phyloP scores from a whole-genome alignment of 2,329 filamentous ascomycete genomes.

The Teratosphaeria viscida region DNA sequence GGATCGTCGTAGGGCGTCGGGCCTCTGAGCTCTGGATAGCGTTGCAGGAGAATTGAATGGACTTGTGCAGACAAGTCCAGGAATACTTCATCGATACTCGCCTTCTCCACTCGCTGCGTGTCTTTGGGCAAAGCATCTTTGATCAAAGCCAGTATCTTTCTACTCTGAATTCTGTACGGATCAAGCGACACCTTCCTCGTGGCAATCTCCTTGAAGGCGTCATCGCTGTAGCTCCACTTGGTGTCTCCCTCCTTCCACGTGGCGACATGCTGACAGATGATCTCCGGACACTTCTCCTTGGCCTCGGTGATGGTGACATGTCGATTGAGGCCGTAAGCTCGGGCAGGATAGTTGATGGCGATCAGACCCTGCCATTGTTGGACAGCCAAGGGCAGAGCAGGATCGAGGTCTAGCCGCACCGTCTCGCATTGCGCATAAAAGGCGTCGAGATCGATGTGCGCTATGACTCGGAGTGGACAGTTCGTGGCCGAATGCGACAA shows the following conservation, averaged over 20 bases:
- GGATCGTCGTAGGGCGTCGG: slow-evolving; percentile 64
- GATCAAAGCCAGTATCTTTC: slow-evolving; percentile 69
- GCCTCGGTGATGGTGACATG: slow-evolving; percentile 75
- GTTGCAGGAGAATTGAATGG: slow-evolving; percentile 60
- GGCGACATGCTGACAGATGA: slow-evolving; percentile 84
- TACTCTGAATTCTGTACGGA: slow-evolving; percentile 76
- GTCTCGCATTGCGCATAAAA: slow-evolving; percentile 95
- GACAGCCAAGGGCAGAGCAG: slow-evolving; percentile 75
- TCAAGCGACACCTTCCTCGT: slow-evolving; percentile 92
- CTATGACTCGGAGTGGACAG: slow-evolving; percentile 74
- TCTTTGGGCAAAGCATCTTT: slow-evolving; percentile 58
- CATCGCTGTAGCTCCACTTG: slow-evolving; percentile 81
- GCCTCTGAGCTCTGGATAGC: slow-evolving; percentile 61
- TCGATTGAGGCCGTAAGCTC: slow-evolving; percentile 66
- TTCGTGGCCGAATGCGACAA: slow-evolving; percentile 60
- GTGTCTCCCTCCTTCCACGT: slow-evolving; percentile 90
- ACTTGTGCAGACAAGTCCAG: slow-evolving; percentile 81
- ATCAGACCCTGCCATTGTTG: slow-evolving; percentile 95
- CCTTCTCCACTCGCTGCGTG: slow-evolving; percentile 75
- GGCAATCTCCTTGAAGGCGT: slow-evolving; percentile 66
- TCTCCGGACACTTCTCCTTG: slow-evolving; percentile 70
- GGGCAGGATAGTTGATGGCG: slow-evolving; percentile 89
- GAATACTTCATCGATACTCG: slow-evolving; percentile 91
- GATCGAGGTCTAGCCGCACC: slow-evolving; percentile 64
- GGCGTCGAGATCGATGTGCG: slow-evolving; percentile 90